Evolutionary conservation across 352 stramenopile species (phyloP).

Genomic region (Globisporangium irregulare): DNA sequence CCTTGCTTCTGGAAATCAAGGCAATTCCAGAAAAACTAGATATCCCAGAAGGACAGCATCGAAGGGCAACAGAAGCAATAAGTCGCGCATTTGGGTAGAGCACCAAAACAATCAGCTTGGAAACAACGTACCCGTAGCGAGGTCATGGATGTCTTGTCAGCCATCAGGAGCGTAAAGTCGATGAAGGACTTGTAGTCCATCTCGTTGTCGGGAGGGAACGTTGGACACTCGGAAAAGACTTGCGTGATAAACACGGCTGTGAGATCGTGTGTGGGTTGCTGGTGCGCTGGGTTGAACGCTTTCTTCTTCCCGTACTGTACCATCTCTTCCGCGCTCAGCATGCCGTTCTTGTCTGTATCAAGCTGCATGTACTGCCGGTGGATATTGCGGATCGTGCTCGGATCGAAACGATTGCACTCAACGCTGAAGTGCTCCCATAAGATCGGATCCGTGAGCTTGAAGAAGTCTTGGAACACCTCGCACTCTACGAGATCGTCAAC

Average conservation of each 20-base stretch:
- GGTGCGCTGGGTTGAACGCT: constrained; percentile 51
- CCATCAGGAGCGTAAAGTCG: constrained; percentile 58
- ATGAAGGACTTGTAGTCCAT: constrained; percentile 66
- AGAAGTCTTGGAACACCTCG: constrained; percentile 35
- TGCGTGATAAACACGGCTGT: constrained; percentile 50
- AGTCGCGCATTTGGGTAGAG: too few species aligned
- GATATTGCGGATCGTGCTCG: constrained; percentile 31
- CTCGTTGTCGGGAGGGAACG: constrained; percentile 40
- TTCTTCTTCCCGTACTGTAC: constrained; percentile 61
- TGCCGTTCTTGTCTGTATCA: constrained; percentile 57
- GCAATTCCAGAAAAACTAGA: constrained; percentile 66
- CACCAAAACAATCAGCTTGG: neutral
- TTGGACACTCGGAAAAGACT: constrained; percentile 49
- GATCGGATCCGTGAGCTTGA: constrained; percentile 32
- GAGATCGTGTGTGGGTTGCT: constrained; percentile 53
- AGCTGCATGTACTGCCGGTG: constrained; percentile 64
- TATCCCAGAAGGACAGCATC: neutral
- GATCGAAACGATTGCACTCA: constrained; percentile 32
- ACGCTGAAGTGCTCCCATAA: constrained; percentile 30
- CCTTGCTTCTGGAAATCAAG: constrained; percentile 68
- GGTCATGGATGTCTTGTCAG: constrained; percentile 30
- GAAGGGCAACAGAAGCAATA: neutral
- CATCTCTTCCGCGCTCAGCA: constrained; percentile 48
- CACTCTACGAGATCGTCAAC: constrained; percentile 38
- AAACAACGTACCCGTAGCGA: constrained; percentile 35